Evolutionary conservation across 768 basidiomycete genomes (phyloP).

Genomic region (Pleurotus giganteus): DNA sequence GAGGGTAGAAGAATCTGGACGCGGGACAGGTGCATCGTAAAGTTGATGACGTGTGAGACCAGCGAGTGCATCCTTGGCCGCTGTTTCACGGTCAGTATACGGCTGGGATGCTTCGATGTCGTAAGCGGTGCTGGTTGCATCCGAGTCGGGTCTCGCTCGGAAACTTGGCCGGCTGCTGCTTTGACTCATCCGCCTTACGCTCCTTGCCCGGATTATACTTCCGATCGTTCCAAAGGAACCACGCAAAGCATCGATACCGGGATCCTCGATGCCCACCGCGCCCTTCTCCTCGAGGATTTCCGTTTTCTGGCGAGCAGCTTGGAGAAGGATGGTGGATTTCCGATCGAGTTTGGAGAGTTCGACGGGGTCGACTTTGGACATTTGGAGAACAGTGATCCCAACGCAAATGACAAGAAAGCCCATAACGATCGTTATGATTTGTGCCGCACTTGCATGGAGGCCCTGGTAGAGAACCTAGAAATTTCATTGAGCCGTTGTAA

Average conservation of each 20-base stretch:
- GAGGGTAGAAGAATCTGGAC: conserved; percentile 37
- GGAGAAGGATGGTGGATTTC: conserved; percentile 84
- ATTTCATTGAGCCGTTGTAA: not conserved
- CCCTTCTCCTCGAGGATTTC: conserved; percentile 72
- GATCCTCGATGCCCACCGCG: conserved; percentile 70
- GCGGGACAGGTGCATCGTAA: conserved; percentile 84
- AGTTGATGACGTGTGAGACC: conserved; percentile 79
- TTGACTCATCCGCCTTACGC: conserved; percentile 49
- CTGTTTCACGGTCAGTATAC: conserved; percentile 10
- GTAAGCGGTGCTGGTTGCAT: conserved; percentile 1
- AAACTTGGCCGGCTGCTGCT: conserved; percentile 32
- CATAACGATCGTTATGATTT: conserved; percentile 89
- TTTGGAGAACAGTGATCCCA: conserved; percentile 93
- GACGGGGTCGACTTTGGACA: conserved; percentile 90
- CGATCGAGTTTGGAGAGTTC: conserved; percentile 81
- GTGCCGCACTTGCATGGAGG: conserved; percentile 67
- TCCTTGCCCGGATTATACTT: conserved; percentile 78
- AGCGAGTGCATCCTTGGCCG: conserved; percentile 25
- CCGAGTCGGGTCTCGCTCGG: not conserved
- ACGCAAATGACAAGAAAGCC: conserved; percentile 90
- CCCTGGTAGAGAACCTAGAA: conserved; percentile 85
- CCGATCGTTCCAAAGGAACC: conserved; percentile 92
- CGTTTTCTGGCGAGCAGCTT: conserved; percentile 75
- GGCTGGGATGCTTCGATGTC: conserved; percentile 5
- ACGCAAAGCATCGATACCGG: conserved; percentile 88